Percentiles rank a stretch among this genome's conserved stretches.
Conservation (phyloP, 306 rosid genomes). For the Ormosia emarginata region DNA sequence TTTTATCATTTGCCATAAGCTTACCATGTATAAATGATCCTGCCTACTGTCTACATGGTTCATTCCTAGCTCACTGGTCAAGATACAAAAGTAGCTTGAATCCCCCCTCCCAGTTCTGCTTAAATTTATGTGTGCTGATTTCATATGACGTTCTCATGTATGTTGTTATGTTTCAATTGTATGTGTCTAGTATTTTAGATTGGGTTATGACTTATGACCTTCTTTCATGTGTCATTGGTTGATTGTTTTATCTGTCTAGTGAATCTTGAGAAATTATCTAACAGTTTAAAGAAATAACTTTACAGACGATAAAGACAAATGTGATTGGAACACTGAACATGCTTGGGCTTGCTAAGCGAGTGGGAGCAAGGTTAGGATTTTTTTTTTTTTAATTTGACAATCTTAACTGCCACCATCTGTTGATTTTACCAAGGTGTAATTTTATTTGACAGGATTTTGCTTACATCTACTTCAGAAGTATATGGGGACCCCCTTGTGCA, state of each 20-base stretch:
- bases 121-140: neutral
- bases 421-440: conserved; percentile 18
- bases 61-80: neutral
- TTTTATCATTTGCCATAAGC: neutral
- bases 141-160: neutral
- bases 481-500: conserved; percentile 94
- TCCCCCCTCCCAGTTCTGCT: neutral
- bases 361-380: conserved; percentile 75
- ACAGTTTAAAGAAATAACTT: conserved; percentile 21
- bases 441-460: conserved; percentile 66
- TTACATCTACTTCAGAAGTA: conserved; percentile 93
- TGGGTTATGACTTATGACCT: neutral
- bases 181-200: neutral
- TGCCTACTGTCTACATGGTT: neutral
- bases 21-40: neutral
- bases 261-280: conserved; percentile 22
- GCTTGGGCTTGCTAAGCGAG: conserved; percentile 98
- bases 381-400: neutral
- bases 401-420: neutral
- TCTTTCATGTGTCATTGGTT: neutral
- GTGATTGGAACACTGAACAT: conserved; percentile 89
- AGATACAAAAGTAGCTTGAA: neutral
- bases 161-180: neutral
- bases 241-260: neutral
- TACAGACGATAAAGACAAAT: conserved; percentile 90